A percentile compares a stretch with the other conserved stretches of the same genome.
Evolutionary conservation across 139 green algal species (phyloP).

Genomic region (Chlorella sorokiniana): DNA sequence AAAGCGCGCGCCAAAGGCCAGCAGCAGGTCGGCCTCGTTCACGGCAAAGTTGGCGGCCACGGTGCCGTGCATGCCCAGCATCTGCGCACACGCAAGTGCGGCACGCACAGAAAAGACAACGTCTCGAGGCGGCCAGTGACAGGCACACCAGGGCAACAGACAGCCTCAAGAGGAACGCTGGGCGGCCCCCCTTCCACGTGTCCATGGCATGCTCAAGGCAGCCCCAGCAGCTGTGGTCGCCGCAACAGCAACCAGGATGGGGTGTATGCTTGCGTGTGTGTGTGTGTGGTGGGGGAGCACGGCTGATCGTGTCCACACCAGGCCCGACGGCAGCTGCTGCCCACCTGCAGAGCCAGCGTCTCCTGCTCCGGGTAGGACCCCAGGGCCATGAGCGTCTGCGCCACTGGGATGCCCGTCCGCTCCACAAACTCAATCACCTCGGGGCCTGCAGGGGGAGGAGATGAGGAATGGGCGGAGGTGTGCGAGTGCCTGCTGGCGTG

Average conservation of each 20-base stretch:
- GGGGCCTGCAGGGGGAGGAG: constrained; percentile 26
- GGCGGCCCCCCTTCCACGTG: no score
- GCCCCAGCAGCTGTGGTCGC: no score
- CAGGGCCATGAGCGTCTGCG: constrained; percentile 96
- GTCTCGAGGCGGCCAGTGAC: background rate
- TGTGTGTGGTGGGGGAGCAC: no score
- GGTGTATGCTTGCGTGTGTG: no score
- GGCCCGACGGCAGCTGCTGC: no score
- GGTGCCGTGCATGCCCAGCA: constrained; percentile 99
- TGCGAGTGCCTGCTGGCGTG: background rate
- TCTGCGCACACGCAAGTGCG: constrained; percentile 61
- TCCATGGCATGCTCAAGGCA: no score
- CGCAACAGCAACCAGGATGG: no score
- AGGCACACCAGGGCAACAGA: no score
- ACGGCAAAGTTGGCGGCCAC: constrained; percentile 95
- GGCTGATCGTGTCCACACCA: no score
- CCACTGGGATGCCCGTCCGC: constrained; percentile 85
- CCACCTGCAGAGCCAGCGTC: constrained; percentile 79
- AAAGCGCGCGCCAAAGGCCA: constrained; percentile 98
- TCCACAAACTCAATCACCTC: constrained; percentile 88
- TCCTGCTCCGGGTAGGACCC: constrained; percentile 74
- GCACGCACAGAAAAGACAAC: background rate
- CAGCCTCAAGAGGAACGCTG: no score
- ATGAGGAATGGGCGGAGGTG: background rate
- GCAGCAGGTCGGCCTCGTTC: constrained; percentile 91